A percentile compares a stretch with the other conserved stretches of the same genome.
Evolutionary conservation across 2,329 filamentous ascomycete species (phyloP).

Genomic region (Coniella lustricola): DNA sequence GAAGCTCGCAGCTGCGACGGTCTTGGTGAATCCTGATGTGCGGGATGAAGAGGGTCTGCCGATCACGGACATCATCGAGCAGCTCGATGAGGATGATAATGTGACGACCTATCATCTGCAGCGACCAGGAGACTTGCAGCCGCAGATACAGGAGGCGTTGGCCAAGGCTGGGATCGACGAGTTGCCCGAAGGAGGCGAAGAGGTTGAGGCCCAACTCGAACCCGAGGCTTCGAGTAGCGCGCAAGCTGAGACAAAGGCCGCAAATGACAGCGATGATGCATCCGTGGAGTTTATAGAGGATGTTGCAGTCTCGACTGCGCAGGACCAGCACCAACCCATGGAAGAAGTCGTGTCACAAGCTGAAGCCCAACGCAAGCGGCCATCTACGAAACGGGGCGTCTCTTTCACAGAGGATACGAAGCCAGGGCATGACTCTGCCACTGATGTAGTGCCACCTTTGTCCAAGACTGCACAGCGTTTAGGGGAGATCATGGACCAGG

Average conservation of each 20-base stretch:
- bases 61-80: conserved; percentile 84
- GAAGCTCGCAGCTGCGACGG: conserved; percentile 57
- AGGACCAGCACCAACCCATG: neutral
- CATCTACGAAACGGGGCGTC: conserved; percentile 47
- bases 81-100: conserved; percentile 86
- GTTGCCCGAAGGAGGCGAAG: conserved; percentile 12
- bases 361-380: conserved; percentile 10
- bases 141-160: conserved; percentile 64
- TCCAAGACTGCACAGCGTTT: conserved; percentile 40
- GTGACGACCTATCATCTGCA: conserved; percentile 62
- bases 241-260: neutral
- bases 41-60: conserved; percentile 65
- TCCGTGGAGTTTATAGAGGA: neutral
- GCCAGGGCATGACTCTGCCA: conserved; percentile 25
- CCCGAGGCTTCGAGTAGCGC: neutral
- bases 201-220: too few relatives aligned
- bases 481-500: conserved; percentile 50
- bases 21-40: conserved; percentile 53
- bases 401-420: conserved; percentile 58
- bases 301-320: neutral
- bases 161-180: conserved; percentile 64
- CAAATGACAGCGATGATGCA: neutral
- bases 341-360: conserved; percentile 1
- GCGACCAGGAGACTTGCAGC: conserved; percentile 59
- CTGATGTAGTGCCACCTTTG: conserved; percentile 21